Percentiles rank a stretch among this genome's conserved stretches.
phyloP scores from a whole-genome alignment of 352 stramenopile genomes.

The Phytopythium oedochilum region DNA sequence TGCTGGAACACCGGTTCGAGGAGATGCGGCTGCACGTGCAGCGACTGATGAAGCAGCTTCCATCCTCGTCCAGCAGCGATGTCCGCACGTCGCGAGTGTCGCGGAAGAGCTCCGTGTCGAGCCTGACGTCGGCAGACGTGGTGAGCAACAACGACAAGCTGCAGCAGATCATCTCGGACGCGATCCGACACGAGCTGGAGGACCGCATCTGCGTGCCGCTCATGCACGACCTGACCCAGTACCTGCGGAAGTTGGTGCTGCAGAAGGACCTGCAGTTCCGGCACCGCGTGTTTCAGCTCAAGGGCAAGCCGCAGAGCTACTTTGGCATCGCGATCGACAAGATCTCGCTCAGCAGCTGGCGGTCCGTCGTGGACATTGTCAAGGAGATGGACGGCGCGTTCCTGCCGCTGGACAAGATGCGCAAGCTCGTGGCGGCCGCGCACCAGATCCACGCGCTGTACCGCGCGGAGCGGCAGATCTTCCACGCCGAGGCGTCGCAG shows the following conservation, averaged over 20 bases:
- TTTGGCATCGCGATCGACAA: constrained; percentile 79
- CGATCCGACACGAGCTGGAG: constrained; percentile 80
- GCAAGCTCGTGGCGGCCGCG: constrained; percentile 65
- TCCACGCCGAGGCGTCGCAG: constrained; percentile 18
- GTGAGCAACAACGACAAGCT: constrained; percentile 71
- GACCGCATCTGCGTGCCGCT: constrained; percentile 77
- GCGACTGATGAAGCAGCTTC: constrained; percentile 45
- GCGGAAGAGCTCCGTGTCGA: constrained; percentile 68
- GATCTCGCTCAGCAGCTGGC: constrained; percentile 77
- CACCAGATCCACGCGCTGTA: constrained; percentile 74
- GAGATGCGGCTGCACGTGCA: constrained; percentile 71
- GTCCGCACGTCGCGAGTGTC: constrained; percentile 5
- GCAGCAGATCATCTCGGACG: constrained; percentile 72
- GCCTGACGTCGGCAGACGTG: constrained; percentile 47
- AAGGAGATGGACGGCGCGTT: constrained; percentile 84
- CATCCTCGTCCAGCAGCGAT: constrained; percentile 11
- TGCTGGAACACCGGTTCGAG: constrained; percentile 80
- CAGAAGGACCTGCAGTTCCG: constrained; percentile 77
- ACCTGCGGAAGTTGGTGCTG: constrained; percentile 40
- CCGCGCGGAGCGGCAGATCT: constrained; percentile 53
- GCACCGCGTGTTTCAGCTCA: constrained; percentile 55
- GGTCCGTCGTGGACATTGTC: constrained; percentile 60
- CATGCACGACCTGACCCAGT: constrained; percentile 49
- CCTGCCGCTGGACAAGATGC: constrained; percentile 80
- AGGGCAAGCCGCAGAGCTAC: constrained; percentile 72